Evolutionary conservation across 495 filamentous ascomycete genomes (phyloP).

Genomic region (Niebla homalea): DNA sequence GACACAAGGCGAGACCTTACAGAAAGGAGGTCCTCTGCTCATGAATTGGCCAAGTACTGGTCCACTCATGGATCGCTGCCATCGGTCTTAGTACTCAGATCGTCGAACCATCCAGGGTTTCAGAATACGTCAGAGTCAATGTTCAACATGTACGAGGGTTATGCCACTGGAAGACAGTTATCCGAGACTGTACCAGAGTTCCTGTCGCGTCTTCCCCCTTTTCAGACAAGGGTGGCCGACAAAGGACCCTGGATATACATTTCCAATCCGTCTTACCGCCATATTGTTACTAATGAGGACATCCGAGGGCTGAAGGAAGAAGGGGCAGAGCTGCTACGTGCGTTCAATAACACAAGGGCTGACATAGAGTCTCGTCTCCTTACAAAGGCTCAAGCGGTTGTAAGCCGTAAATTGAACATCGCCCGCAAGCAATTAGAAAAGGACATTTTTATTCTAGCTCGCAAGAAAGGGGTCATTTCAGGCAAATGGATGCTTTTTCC

Average conservation of each 20-base stretch:
- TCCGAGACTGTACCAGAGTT: slow-evolving; percentile 50
- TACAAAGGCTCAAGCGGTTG: slow-evolving; percentile 24
- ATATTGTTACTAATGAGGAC: slow-evolving; percentile 19
- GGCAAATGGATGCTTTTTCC: slow-evolving; percentile 87
- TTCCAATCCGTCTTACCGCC: slow-evolving; percentile 34
- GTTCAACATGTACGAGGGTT: slow-evolving; percentile 34
- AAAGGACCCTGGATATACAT: slow-evolving; percentile 55
- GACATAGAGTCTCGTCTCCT: slow-evolving; percentile 26
- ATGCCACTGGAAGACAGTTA: slow-evolving; percentile 33
- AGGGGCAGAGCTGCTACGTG: slow-evolving; percentile 30
- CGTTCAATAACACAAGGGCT: slow-evolving; percentile 26
- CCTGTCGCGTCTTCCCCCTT: slow-evolving; percentile 50
- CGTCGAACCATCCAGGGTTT: neutral
- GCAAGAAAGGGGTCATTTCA: slow-evolving; percentile 36
- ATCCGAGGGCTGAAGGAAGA: slow-evolving; percentile 30
- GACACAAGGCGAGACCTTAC: slow-evolving; percentile 28
- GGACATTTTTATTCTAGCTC: slow-evolving; percentile 43
- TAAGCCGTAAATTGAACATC: slow-evolving; percentile 37
- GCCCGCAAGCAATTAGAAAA: slow-evolving; percentile 36
- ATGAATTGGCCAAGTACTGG: slow-evolving; percentile 30
- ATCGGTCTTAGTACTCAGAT: slow-evolving; percentile 17
- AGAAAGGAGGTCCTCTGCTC: slow-evolving; percentile 23
- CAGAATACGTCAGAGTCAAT: slow-evolving; percentile 6
- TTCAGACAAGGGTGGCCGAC: slow-evolving; percentile 30
- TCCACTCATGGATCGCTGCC: slow-evolving; percentile 22